Evolutionary conservation across 345 rosid genomes (phyloP), one percentile per base, ranked within the genome.

Genomic region (Salix brachista): DNA sequence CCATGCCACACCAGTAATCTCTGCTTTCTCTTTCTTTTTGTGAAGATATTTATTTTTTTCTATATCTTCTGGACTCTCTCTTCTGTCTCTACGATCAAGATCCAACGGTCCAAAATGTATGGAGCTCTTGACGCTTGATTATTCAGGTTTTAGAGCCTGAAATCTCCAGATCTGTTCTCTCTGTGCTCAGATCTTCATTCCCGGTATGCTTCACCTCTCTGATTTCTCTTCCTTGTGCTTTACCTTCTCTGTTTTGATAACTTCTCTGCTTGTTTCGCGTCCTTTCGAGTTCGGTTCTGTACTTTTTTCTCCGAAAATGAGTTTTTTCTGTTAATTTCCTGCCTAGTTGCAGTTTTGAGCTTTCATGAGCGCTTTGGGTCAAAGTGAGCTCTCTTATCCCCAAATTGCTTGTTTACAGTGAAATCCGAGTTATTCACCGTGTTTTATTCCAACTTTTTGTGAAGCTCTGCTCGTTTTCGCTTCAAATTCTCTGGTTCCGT

Each of bases 41-140:
- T 75, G 76, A 77, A 75, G 72, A 72, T 25, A 37, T 60, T 42
- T 81, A 52, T 76, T 79, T 61, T 72, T 77, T 73, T 70, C 87
- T 79, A 77, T 85, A 80, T 84, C 78, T 84, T 80, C 46, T 69
- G 36, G 61, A 61, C 34, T 66, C 78, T 71, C 84, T 71, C 52
- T 52, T 71, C 52, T 52, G 78, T 76, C 84, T 75, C 82, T 71
- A 69, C 75, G 89, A 84, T 89, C 89, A 81, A 74, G 85, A 89
- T 89, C 92, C 78, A 80, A 89, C 92, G 92, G 90, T 78, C 85
- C 83, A 87, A 25, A 80, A 86, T 86, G 88, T 80, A 79, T 73
- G 76, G 66, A 21, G 78, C 79, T 50, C 41, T 67, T 72, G 26
- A 73, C 66, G 75, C 82, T 77, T 74, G 79, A 77, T 77, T 75